These are phyloP conservation scores for Globisporangium barbulae DNA, from an alignment of 352 stramenopile species.

Conservation along the genomic window DNA sequence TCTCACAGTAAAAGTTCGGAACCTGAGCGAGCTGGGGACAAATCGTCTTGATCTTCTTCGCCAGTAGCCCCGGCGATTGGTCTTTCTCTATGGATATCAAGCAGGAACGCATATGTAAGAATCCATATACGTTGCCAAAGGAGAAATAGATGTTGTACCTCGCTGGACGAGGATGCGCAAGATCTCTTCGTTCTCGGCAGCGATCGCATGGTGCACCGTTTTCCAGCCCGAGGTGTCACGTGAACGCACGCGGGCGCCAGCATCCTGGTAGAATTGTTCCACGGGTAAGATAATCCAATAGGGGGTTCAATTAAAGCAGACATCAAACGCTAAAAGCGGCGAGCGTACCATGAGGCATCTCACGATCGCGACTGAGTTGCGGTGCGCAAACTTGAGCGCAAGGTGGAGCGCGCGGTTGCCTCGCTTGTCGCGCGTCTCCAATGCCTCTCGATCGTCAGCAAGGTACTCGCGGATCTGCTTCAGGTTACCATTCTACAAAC, in stretches of 20 bases:
- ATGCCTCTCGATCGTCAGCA: constrained; percentile 19
- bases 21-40: constrained; percentile 40
- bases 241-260: constrained; percentile 58
- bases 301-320: too few relatives aligned
- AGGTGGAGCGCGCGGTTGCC: constrained; percentile 66
- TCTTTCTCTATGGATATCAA: constrained; percentile 36
- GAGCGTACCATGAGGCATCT: constrained; percentile 45
- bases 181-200: constrained; percentile 57
- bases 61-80: constrained; percentile 45
- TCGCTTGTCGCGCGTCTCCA: constrained; percentile 49
- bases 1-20: constrained; percentile 65
- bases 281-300: background rate
- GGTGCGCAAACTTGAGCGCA: constrained; percentile 65
- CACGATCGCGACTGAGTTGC: constrained; percentile 49
- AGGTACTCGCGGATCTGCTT: constrained; percentile 47
- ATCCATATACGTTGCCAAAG: too few relatives aligned
- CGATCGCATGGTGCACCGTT: constrained; percentile 57
- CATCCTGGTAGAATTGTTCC: constrained; percentile 25
- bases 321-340: background rate
- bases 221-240: constrained; percentile 62
- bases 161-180: constrained; percentile 45
- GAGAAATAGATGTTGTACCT: constrained; percentile 18
- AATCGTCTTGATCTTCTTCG: constrained; percentile 50
- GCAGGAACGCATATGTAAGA: too few relatives aligned
- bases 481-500: constrained; percentile 48